Base-by-base conservation (phyloP, 352 stramenopile genomes). In the Phytophthora pini region DNA sequence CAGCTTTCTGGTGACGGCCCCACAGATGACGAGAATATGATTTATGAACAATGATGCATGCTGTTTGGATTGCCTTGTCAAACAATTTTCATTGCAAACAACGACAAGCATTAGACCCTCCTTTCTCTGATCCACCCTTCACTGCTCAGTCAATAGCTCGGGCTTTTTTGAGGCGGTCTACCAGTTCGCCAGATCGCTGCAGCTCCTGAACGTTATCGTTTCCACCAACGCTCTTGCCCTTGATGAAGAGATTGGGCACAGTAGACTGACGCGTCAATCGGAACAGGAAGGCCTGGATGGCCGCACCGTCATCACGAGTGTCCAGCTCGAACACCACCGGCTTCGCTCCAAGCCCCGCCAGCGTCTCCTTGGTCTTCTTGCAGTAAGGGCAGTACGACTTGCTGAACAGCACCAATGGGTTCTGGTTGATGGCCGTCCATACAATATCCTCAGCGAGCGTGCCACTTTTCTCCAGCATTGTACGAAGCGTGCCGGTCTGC, bases 211-310 rank as follows among this genome's bases (percentile, higher is more conserved):
- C 98, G 56, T 98, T 90, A 76, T 99, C 96, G 59, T 97, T 94
- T 40, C 97, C 97, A 58, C 97, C 97, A 50, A 99, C 85, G 76
- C 94, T 97, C 63, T 98, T 92, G 54, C 93, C 93, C 56, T 93
- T 94, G 50, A 99, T 94, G 75, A 99, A 99, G 34, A 99, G 95
- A 72, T 99, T 99, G 0, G 98, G 97, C 40, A 99, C 97, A 3
- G 96, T 99, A 52, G 88, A 88, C 62, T 98, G 96, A 55, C 92
- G 94, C 34, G 96, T 99, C 53, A 99, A 80, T 27, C 88, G 68
- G 51, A 93, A 79, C 29, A 99, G 77, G 52, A 92, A 97, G 38
- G 75, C 72, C 77, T 99, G 94, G 63, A 99, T 97, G 24, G 89
- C 87, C 11, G 57, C 57, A 52, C 97, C 97, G 68, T 99, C 84